Base-by-base conservation (phyloP, 768 basidiomycete species). In the Pleurotus tuoliensis region DNA sequence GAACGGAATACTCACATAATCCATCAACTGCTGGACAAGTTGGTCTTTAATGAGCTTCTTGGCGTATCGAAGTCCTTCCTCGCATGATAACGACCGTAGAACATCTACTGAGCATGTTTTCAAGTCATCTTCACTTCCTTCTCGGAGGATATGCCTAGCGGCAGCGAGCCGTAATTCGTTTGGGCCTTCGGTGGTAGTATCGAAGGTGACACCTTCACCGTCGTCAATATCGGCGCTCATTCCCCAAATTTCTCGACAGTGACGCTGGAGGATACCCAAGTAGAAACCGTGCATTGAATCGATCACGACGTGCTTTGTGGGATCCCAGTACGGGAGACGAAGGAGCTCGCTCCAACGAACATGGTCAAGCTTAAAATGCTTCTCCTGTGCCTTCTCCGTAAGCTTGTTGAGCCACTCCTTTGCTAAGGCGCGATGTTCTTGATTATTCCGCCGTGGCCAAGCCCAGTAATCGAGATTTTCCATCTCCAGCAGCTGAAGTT, bases 271-370 rank as follows among this genome's bases (percentile, higher is more conserved):
- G 2, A 67, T 38, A 6, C 64, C 63, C 13, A 75, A 63, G 47
- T 67, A 66, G 2, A 75, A 58, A 16, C 65, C 64, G 37, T 76
- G 75, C 73, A 77, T 76, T 3, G 66, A 56, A 44, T 77, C 73
- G 13, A 73, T 60, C 0, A 70, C 63, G 0, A 64, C 40, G 34
- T 63, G 68, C 1, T 27, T 41, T 2, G 63, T 65, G 5, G 66
- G 67, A 37, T 73, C 59, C 65, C 69, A 75, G 60, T 76, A 75
- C 0, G 70, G 67, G 5, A 77, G 63, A 3, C 58, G 43, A 11
- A 69, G 60, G 1, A 74, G 56, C 15, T 66, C 61, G 0, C 67
- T 67, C 61, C 63, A 76, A 0, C 66, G 51, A 2, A 74, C 43
- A 0, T 71, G 68, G 27, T 56, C 58, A 25, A 41, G 30, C 11